These are phyloP conservation scores for Dichotomopilus funicola DNA, from an alignment of 2,329 filamentous ascomycete genomes.

Conservation along the genomic window DNA sequence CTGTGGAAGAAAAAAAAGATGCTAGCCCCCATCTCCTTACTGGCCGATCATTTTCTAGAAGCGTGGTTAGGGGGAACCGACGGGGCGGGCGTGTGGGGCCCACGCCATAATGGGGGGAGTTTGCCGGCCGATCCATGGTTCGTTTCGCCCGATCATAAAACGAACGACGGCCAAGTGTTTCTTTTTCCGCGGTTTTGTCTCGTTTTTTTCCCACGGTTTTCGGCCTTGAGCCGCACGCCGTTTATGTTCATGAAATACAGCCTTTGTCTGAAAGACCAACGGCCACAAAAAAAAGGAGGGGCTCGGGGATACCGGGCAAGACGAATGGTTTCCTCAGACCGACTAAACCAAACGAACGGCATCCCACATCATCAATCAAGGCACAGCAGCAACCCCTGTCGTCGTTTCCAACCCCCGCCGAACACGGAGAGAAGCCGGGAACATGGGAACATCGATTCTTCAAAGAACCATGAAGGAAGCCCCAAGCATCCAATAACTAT, in stretches of 20 bases:
- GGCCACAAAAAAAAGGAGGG: neutral
- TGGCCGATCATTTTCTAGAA: conserved; percentile 6
- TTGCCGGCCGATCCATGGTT: neutral
- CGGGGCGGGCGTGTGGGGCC: neutral
- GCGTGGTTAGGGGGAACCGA: neutral
- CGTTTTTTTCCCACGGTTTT: neutral
- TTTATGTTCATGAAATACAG: neutral
- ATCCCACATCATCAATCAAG: too few species aligned
- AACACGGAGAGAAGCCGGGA: too few species aligned
- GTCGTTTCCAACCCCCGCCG: too few species aligned
- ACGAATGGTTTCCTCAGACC: neutral
- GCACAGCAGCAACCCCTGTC: too few species aligned
- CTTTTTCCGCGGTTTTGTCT: neutral
- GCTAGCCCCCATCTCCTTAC: neutral
- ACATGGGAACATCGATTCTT: too few species aligned
- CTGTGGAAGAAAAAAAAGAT: neutral
- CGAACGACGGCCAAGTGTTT: neutral
- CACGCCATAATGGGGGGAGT: neutral
- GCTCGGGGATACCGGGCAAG: neutral
- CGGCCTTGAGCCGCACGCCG: neutral
- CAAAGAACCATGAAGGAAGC: too few species aligned
- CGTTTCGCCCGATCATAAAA: neutral
- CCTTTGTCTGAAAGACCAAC: too few species aligned
- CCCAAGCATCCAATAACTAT: too few species aligned
- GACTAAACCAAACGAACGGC: too few species aligned